Conservation (phyloP, 306 rosid species). For the Trifolium fragiferum region DNA sequence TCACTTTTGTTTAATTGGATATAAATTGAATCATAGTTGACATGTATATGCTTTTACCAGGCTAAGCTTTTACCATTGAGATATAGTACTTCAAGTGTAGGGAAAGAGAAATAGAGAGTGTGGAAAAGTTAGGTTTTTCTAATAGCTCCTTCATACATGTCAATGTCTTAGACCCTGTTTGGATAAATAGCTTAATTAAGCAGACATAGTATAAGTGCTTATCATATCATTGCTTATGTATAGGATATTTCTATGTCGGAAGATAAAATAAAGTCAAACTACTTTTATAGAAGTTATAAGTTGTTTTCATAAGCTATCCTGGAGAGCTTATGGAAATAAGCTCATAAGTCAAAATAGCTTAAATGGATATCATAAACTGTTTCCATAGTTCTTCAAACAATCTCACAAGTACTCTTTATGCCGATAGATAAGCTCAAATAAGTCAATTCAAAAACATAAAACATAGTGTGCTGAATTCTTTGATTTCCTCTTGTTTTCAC, state of each 20-base stretch:
- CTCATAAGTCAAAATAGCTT: no score
- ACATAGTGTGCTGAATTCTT: neutral
- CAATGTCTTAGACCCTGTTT: neutral
- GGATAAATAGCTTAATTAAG: neutral
- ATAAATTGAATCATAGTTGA: no score
- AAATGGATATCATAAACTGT: no score
- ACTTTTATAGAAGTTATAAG: neutral
- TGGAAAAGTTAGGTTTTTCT: neutral
- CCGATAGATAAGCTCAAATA: neutral
- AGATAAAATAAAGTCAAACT: neutral
- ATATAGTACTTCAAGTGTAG: no score
- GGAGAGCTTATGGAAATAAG: no score
- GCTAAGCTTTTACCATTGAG: no score
- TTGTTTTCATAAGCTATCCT: neutral
- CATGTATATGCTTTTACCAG: no score
- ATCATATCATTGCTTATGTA: neutral
- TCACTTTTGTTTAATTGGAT: neutral
- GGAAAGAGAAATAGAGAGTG: no score
- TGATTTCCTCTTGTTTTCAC: constrained; percentile 30
- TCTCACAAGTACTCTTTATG: neutral
- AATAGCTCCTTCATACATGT: neutral
- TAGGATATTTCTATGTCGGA: neutral
- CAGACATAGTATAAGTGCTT: neutral
- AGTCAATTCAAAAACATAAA: neutral
- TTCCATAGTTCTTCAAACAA: neutral